Conservation (phyloP, 768 basidiomycete genomes). For the Rhizopogon sp. region DNA sequence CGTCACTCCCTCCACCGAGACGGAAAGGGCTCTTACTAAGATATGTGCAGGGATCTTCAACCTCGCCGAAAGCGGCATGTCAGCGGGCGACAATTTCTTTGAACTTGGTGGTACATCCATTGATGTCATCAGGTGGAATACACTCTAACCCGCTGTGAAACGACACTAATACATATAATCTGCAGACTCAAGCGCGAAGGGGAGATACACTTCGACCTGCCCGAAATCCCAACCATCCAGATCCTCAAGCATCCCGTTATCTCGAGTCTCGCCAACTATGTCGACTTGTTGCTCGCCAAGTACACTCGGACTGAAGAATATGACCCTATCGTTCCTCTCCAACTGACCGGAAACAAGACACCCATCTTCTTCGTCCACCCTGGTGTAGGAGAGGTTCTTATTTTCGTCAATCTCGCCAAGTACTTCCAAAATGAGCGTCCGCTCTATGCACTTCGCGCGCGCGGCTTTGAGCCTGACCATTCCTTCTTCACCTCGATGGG, state of each 20-base stretch:
- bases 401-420: constrained; percentile 38
- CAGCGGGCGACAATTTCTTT: constrained; percentile 30
- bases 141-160: neutral
- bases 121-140: constrained; percentile 21
- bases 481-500: constrained; percentile 29
- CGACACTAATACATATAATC: neutral
- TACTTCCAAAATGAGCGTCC: constrained; percentile 34
- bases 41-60: constrained; percentile 24
- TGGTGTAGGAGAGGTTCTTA: constrained; percentile 34
- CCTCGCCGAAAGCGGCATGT: constrained; percentile 14
- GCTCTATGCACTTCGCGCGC: constrained; percentile 40
- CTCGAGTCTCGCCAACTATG: constrained; percentile 25
- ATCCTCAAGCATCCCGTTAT: constrained; percentile 28
- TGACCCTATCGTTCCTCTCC: constrained; percentile 34
- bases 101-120: constrained; percentile 36
- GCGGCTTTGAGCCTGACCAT: constrained; percentile 38
- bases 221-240: constrained; percentile 30
- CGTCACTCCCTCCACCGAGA: constrained; percentile 8
- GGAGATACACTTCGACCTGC: constrained; percentile 18
- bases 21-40: constrained; percentile 21
- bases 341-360: constrained; percentile 30
- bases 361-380: constrained; percentile 41
- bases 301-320: constrained; percentile 17
- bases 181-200: constrained; percentile 18
- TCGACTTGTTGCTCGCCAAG: constrained; percentile 19